phyloP scores from a whole-genome alignment of 106 monocot genomes.

The Dendrobium huoshanense region DNA sequence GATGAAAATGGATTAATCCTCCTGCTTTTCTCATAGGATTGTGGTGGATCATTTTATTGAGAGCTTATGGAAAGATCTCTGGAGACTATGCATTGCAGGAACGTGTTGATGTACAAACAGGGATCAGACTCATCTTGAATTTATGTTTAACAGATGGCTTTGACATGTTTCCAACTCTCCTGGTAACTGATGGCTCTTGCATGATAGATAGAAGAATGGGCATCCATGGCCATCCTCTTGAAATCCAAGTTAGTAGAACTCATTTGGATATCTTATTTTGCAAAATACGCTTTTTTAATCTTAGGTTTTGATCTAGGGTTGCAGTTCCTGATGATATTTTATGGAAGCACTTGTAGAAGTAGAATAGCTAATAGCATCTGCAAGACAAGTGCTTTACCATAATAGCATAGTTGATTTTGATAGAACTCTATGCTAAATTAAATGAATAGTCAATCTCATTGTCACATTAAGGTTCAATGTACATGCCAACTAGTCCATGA shows the following conservation, averaged over 20 bases:
- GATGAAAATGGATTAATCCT: not conserved
- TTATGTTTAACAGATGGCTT: conserved; percentile 92
- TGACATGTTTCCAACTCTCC: conserved; percentile 93
- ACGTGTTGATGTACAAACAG: conserved; percentile 89
- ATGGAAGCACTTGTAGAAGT: not conserved
- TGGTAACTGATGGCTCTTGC: conserved; percentile 97
- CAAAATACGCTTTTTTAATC: not conserved
- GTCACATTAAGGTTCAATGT: not conserved
- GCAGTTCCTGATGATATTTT: not conserved
- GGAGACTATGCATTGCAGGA: conserved; percentile 79
- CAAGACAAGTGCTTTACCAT: too few relatives aligned
- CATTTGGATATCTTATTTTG: not conserved
- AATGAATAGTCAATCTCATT: not conserved
- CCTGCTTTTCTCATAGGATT: conserved; percentile 36
- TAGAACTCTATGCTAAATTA: not conserved
- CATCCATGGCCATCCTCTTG: conserved; percentile 97
- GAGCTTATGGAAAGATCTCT: conserved; percentile 91
- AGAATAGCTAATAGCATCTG: not conserved
- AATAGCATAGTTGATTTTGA: too few relatives aligned
- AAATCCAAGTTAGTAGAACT: conserved; percentile 67
- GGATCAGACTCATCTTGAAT: conserved; percentile 79
- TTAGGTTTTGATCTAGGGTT: not conserved
- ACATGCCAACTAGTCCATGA: not conserved
- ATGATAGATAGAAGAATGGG: conserved; percentile 99
- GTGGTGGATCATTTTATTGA: conserved; percentile 94